Percentiles rank a stretch among this genome's conserved stretches.
Conservation (phyloP, 2,329 filamentous ascomycete genomes). For the Nemania sp. region DNA sequence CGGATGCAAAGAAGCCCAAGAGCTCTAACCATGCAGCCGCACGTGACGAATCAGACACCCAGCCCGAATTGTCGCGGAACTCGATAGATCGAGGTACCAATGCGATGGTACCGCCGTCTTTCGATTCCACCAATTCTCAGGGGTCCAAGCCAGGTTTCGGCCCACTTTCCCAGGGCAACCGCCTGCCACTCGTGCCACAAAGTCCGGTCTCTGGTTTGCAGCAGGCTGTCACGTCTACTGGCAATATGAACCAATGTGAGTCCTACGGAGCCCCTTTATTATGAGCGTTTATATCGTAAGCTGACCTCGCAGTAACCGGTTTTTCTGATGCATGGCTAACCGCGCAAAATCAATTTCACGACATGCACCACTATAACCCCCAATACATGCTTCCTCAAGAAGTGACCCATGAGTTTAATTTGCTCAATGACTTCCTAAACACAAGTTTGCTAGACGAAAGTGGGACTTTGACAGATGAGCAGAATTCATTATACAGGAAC, state of each 20-base stretch:
- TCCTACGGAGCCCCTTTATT: slow-evolving; percentile 52
- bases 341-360: slow-evolving; percentile 86
- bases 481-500: slow-evolving; percentile 58
- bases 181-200: slow-evolving; percentile 78
- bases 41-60: slow-evolving; percentile 71
- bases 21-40: slow-evolving; percentile 67
- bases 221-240: slow-evolving; percentile 70
- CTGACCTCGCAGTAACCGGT: slow-evolving; percentile 71
- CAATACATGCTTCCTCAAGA: slow-evolving; percentile 95
- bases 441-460: slow-evolving; percentile 90
- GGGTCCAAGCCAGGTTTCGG: slow-evolving; percentile 59
- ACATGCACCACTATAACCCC: slow-evolving; percentile 93
- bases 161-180: slow-evolving; percentile 63
- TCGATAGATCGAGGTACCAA: slow-evolving; percentile 66
- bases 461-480: slow-evolving; percentile 76
- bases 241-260: slow-evolving; percentile 81
- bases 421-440: slow-evolving; percentile 96
- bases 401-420: slow-evolving; percentile 95
- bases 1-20: slow-evolving; percentile 83
- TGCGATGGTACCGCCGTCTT: slow-evolving; percentile 67
- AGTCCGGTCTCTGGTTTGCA: slow-evolving; percentile 76
- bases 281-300: slow-evolving; percentile 46
- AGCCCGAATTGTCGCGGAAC: slow-evolving; percentile 65
- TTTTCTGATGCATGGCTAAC: slow-evolving; percentile 86
- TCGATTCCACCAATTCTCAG: slow-evolving; percentile 55